phyloP scores from a whole-genome alignment of 2,329 filamentous ascomycete genomes.

The Fusarium foetens region DNA sequence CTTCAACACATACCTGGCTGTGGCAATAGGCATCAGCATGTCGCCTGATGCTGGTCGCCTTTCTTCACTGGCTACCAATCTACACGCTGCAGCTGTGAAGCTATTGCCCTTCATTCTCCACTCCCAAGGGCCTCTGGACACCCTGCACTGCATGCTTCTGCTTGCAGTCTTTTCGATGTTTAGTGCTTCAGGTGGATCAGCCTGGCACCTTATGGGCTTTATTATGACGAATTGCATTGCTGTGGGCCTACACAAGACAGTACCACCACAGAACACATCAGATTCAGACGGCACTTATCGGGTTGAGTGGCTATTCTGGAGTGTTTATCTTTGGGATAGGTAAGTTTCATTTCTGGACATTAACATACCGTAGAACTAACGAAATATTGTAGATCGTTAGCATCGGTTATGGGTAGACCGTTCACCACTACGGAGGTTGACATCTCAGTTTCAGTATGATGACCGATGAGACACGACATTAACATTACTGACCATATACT shows the following conservation, averaged over 20 bases:
- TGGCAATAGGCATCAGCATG: constrained; percentile 20
- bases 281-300: not conserved
- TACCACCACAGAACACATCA: not conserved
- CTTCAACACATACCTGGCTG: constrained; percentile 9
- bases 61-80: not conserved
- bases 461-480: rapidly evolving
- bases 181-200: constrained; percentile 2
- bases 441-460: constrained; percentile 8
- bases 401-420: not conserved
- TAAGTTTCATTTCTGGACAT: too few relatives aligned
- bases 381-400: not conserved
- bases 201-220: constrained; percentile 10
- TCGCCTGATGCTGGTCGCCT: not conserved
- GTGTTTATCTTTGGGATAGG: constrained; percentile 11
- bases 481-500: rapidly evolving
- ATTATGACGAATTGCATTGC: constrained; percentile 27
- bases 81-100: constrained; percentile 8
- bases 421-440: constrained; percentile 7
- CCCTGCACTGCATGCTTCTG: constrained; percentile 17
- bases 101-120: not conserved
- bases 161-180: constrained; percentile 14
- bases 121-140: constrained; percentile 1
- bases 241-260: not conserved
- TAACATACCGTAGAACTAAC: not conserved
- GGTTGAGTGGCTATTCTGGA: constrained; percentile 21